A percentile compares a stretch with the other conserved stretches of the same genome.
Conservation (phyloP, 352 stramenopile genomes). For the Phytophthora europaea region DNA sequence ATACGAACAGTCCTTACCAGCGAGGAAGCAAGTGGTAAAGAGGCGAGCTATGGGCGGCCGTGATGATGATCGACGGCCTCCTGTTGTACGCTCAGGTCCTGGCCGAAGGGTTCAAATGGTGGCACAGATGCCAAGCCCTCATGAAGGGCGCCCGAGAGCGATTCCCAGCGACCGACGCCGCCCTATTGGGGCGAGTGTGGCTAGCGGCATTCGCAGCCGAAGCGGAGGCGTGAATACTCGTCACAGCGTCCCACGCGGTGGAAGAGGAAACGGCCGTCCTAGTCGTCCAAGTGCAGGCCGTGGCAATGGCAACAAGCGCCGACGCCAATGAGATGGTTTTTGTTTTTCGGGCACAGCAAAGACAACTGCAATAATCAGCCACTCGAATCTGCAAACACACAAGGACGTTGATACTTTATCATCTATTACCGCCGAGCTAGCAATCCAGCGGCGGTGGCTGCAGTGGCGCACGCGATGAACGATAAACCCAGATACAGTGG, state of each 20-base stretch:
- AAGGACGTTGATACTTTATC: constrained; percentile 14
- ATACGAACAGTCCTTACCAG: constrained; percentile 16
- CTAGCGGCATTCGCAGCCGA: constrained; percentile 5
- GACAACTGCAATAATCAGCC: neutral
- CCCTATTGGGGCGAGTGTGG: constrained; percentile 8
- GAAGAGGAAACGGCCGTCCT: constrained; percentile 16
- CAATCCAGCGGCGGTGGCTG: constrained; percentile 53
- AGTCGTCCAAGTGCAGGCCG: constrained; percentile 12
- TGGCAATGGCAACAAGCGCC: constrained; percentile 35
- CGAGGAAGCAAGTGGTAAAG: constrained; percentile 28
- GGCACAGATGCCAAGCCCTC: constrained; percentile 7
- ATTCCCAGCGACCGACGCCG: constrained; percentile 12
- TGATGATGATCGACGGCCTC: neutral
- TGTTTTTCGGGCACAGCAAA: neutral
- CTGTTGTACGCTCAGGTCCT: constrained; percentile 12
- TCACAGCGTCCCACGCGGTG: constrained; percentile 10
- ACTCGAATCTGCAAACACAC: constrained; percentile 3
- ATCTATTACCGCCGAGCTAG: constrained; percentile 50
- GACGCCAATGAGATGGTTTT: constrained; percentile 23
- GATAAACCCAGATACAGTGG: constrained; percentile 60
- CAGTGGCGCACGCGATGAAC: constrained; percentile 59
- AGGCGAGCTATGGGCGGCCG: constrained; percentile 22
- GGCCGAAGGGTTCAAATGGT: constrained; percentile 46
- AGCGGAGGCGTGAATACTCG: constrained; percentile 3
- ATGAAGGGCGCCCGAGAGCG: constrained; percentile 13